Base-by-base conservation (phyloP, 768 basidiomycete genomes). In the Paxillus ammoniavirescens region DNA sequence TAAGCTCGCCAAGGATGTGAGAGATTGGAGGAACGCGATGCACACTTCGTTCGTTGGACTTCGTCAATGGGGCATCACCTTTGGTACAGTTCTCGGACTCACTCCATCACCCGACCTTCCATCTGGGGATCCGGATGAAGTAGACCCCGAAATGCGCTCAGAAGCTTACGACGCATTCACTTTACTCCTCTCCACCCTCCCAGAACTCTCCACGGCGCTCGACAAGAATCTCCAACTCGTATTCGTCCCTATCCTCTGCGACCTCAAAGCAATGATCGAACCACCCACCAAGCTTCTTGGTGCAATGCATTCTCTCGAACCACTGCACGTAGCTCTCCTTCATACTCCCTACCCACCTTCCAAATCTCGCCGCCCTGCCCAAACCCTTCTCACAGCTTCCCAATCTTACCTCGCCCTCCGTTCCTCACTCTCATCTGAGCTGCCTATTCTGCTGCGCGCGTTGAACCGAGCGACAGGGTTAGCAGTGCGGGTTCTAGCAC, bases 111-210 rank as follows among this genome's bases (percentile, higher is more conserved):
- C 71, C 54, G 36, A 40, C 30, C 53, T 9, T 8, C 2, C 26
- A 3, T 43, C 18, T 52, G 50, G 52, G 23, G 49, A 18, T 10
- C 21, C 51, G 1, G 53, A 61, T 14, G 63, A 67, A 2, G 40
- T 54, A 17, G 63, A 66, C 5, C 50, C 53, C 17, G 67, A 71
- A 8, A 55, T 58, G 10, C 67, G 67, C 23, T 75, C 74, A 36
- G 87, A 89, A 65, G 86, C 87, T 1, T 89, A 87, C 60, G 82
- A 87, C 53, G 86, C 88, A 9, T 89, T 91, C 64, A 67, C 86
- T 17, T 65, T 72, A 8, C 76, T 86, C n/a, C 73, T 89, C 36
- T 76, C 80, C 41, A 70, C 75, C 36, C 75, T 91, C 26, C 68
- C 81, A 18, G 77, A 80, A 0, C 75, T 86, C 13, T 77, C 77